These are phyloP conservation scores for Epichloe uncinata DNA, from an alignment of 2,329 filamentous ascomycete genomes.

Conservation along the genomic window DNA sequence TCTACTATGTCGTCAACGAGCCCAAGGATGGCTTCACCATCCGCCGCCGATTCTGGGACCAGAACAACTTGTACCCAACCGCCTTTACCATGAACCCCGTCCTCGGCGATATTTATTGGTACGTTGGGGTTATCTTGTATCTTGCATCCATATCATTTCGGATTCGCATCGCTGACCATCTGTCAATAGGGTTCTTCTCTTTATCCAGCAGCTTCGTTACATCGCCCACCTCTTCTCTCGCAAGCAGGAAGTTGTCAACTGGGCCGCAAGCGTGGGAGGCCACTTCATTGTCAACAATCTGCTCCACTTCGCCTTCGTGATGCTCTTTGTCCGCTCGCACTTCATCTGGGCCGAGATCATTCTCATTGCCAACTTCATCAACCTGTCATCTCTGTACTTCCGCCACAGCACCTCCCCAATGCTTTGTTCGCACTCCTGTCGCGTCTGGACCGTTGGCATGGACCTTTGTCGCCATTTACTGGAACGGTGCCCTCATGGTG, in stretches of 20 bases:
- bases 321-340: constrained; percentile 66
- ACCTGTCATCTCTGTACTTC: constrained; percentile 69
- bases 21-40: constrained; percentile 49
- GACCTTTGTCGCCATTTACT: constrained; percentile 78
- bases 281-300: constrained; percentile 84
- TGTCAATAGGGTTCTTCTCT: constrained; percentile 51
- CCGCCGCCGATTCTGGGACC: constrained; percentile 58
- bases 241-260: constrained; percentile 47
- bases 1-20: constrained; percentile 58
- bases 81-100: constrained; percentile 62
- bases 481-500: constrained; percentile 78
- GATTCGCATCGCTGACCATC: not conserved
- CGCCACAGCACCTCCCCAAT: constrained; percentile 57
- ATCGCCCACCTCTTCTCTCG: constrained; percentile 62
- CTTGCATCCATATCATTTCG: not conserved
- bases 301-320: constrained; percentile 66
- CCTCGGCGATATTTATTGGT: constrained; percentile 66
- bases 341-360: constrained; percentile 68
- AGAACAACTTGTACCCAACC: constrained; percentile 53
- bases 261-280: constrained; percentile 63
- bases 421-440: constrained; percentile 63
- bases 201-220: constrained; percentile 64
- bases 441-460: constrained; percentile 68
- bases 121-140: constrained; percentile 7
- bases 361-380: constrained; percentile 68